phyloP scores from a whole-genome alignment of 768 basidiomycete species.

The Heimioporus sp. region DNA sequence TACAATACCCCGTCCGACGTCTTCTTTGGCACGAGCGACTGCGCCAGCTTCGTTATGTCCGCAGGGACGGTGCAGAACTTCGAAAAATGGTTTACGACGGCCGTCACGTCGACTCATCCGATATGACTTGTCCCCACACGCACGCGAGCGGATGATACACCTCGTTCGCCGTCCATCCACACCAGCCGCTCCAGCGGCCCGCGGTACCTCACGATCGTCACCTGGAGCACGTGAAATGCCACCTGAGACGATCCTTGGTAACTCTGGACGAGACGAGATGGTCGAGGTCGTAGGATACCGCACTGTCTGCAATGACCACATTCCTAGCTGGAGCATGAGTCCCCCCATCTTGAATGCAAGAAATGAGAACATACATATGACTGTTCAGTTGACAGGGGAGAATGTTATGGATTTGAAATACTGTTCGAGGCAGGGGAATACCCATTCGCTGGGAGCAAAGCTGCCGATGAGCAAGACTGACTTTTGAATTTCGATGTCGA shows the following conservation, averaged over 20 bases:
- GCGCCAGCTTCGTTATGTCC: slow-evolving; percentile 31
- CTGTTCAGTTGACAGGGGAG: slow-evolving; percentile 49
- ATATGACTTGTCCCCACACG: too few species aligned
- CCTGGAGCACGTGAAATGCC: slow-evolving; percentile 19
- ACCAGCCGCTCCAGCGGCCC: slow-evolving; percentile 24
- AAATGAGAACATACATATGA: slow-evolving; percentile 42
- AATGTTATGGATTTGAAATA: slow-evolving; percentile 39
- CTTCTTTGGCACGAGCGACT: slow-evolving; percentile 17
- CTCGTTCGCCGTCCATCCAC: slow-evolving; percentile 36
- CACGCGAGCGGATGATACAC: too few species aligned
- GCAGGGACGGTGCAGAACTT: slow-evolving; percentile 35
- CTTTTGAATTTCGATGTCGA: slow-evolving; percentile 10
- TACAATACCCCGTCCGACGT: slow-evolving; percentile 23
- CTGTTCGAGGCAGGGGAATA: slow-evolving; percentile 42
- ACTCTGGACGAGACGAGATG: slow-evolving; percentile 49
- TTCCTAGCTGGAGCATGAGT: slow-evolving; percentile 30
- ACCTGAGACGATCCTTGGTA: slow-evolving; percentile 31
- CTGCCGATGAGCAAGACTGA: slow-evolving; percentile 53
- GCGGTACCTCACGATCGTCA: slow-evolving; percentile 31
- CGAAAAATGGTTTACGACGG: slow-evolving; percentile 30
- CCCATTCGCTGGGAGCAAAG: slow-evolving; percentile 49
- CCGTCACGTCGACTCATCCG: too few species aligned
- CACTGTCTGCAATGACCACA: slow-evolving; percentile 56
- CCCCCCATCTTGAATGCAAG: not conserved
- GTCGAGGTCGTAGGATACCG: slow-evolving; percentile 42